Evolutionary conservation across 192 early-diverging fungal species (phyloP), one percentile per base, ranked within the genome.

Genomic region (Haplosporangium gracile): DNA sequence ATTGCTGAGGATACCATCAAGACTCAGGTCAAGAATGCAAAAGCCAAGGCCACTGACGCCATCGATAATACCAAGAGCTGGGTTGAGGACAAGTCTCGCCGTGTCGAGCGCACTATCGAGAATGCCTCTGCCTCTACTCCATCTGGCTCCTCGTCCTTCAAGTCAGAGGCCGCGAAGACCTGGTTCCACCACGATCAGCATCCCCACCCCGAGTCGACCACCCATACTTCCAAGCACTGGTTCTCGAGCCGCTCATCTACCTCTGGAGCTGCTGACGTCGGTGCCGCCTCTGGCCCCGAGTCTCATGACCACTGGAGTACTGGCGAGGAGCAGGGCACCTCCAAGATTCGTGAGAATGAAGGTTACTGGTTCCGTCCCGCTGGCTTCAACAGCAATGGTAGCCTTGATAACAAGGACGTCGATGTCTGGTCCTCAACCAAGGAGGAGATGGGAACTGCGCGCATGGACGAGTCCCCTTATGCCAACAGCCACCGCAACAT

Each of bases 341-440:
- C 77, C 68, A 72, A 79, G 77, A 24, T 79, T 36, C 77, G 77
- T 26, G 77, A 79, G 24, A 70, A 79, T n/a, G 38, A 38, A 18
- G 69, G 34, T 20, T 72, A 70, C n/a, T 79, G 77, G 77, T 60
- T 79, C 69, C 60, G 77, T 24, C 65, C n/a, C 10, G 42, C 26
- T 26, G n/a, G 36, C 13, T 34, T 65, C 29, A 29, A 38, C 68
- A 16, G 32, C 49, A 45, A 71, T 3, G 69, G 69, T 36, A 8
- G 26, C 34, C 43, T 78, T n/a, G 77, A 78, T 49, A 78, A 78
- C 77, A 78, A 57, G 77, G 77, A 78, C 43, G 68, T 78, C 47
- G 77, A 78, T 49, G n/a, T 32, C 18, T 78, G 77, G 77, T 78
- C 77, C 15, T 78, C 77, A 10, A 78, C 77, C 49, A 40, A 55